These are phyloP conservation scores for Exophiala dermatitidis DNA, from an alignment of 2,329 filamentous ascomycete genomes.

Conservation along the genomic window DNA sequence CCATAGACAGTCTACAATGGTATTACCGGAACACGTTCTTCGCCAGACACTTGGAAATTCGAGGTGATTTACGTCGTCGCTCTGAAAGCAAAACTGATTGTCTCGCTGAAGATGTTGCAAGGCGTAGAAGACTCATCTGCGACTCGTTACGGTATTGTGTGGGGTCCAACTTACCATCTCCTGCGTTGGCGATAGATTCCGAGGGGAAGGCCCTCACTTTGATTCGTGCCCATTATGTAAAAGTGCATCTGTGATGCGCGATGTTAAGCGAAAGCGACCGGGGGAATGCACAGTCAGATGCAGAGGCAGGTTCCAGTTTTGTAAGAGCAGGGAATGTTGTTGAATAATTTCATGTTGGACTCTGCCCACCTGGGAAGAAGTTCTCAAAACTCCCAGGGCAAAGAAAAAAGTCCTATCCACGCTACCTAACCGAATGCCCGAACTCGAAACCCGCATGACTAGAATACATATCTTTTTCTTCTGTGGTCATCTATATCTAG, in stretches of 20 bases:
- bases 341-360: too few relatives aligned
- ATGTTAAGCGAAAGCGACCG: too few relatives aligned
- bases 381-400: too few relatives aligned
- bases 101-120: slow-evolving; percentile 25
- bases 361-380: too few relatives aligned
- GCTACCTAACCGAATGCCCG: too few relatives aligned
- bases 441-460: too few relatives aligned
- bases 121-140: slow-evolving; percentile 20
- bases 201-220: slow-evolving; percentile 18
- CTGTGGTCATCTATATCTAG: not conserved
- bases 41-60: slow-evolving; percentile 4
- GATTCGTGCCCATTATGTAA: not conserved
- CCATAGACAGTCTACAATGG: slow-evolving; percentile 19
- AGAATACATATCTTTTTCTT: too few relatives aligned
- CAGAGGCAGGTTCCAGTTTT: too few relatives aligned
- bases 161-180: slow-evolving; percentile 21
- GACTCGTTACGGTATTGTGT: slow-evolving; percentile 23
- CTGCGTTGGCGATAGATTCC: slow-evolving; percentile 26
- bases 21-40: slow-evolving; percentile 14
- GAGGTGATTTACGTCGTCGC: slow-evolving; percentile 21
- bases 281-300: too few relatives aligned
- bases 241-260: too few relatives aligned
- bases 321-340: too few relatives aligned
- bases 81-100: slow-evolving; percentile 24
- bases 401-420: too few relatives aligned